Base-by-base conservation (phyloP, 164 flowering plant genomes). In the Hamamelis virginiana region DNA sequence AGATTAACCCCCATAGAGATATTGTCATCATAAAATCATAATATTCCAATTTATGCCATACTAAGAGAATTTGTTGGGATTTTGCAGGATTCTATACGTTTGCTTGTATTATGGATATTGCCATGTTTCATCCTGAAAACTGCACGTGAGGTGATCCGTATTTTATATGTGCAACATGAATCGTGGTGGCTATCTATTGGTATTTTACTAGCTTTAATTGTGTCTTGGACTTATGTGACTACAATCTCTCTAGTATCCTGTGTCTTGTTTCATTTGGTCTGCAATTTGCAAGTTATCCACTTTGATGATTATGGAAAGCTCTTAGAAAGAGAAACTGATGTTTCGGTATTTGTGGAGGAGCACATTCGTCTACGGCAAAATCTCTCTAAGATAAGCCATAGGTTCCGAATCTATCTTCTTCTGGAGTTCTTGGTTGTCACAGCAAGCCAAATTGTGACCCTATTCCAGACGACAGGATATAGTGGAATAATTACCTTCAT, bases 341-440 rank as follows among this genome's bases (percentile, higher is more conserved):
- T 84, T 38, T 65, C 75, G 55, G 69, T 79, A 57, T 77, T 83
- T 23, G 74, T 94, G 43, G 83, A 87, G 67, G 91, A 91, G 79
- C 98, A 92, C 76, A 80, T 78, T 50, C 91, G 85, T 22, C 78
- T 92, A 5, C 77, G 89, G 26, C 71, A 83, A 70, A 79, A 91
- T 73, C 82, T 94, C 9, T 91, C 97, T 45, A 94, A 91, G 77
- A 94, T 94, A 73, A 94, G 97, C 80, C 98, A 94, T 68, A 80
- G 98, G 69, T 94, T 92, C 75, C 80, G 98, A 46, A 88, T 91
- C 15, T 94, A 73, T 80, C 94, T 94, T 67, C 80, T 94, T 62
- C 76, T 89, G 41, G 81, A 79, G 72, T 88, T 91, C 77, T 69
- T 85, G 75, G 80, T 86, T 48, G 92, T 92, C 65, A 87, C 96